These are phyloP conservation scores for Aspergillus fumigatiaffinis DNA, from an alignment of 2,329 filamentous ascomycete species.

Conservation along the genomic window DNA sequence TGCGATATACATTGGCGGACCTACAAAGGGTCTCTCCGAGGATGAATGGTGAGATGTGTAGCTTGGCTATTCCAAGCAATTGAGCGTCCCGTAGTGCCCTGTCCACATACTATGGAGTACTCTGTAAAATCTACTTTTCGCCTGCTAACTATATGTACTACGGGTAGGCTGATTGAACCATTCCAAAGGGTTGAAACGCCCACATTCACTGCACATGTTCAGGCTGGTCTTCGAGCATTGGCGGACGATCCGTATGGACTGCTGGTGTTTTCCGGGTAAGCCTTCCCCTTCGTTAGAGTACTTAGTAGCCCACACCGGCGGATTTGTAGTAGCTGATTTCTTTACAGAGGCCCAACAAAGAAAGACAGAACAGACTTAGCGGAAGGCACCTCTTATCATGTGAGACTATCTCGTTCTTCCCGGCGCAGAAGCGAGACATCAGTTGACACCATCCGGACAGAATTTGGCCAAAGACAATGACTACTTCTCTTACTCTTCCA, in stretches of 20 bases:
- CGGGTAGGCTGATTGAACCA: slow-evolving; percentile 62
- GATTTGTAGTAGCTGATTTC: neutral
- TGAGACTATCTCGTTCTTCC: slow-evolving; percentile 17
- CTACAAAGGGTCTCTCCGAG: slow-evolving; percentile 51
- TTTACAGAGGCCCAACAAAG: slow-evolving; percentile 59
- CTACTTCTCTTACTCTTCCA: slow-evolving; percentile 26
- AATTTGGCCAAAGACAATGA: slow-evolving; percentile 31
- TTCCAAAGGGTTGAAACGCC: slow-evolving; percentile 76
- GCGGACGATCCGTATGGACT: slow-evolving; percentile 46
- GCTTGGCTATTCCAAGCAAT: neutral
- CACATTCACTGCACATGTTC: slow-evolving; percentile 74
- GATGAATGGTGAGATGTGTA: slow-evolving; percentile 51
- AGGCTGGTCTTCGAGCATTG: slow-evolving; percentile 57
- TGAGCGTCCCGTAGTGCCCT: neutral
- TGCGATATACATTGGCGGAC: slow-evolving; percentile 67
- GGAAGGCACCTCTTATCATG: slow-evolving; percentile 63
- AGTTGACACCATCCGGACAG: slow-evolving; percentile 14
- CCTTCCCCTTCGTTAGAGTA: slow-evolving; percentile 15
- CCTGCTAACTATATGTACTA: neutral
- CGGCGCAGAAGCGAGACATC: neutral
- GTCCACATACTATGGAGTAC: neutral
- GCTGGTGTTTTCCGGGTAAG: slow-evolving; percentile 69
- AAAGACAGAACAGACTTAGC: slow-evolving; percentile 49
- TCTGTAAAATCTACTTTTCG: neutral
- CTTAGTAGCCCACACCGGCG: no score